Conservation (phyloP, 371 early-diverging fungal genomes). For the Mucor sp. region DNA sequence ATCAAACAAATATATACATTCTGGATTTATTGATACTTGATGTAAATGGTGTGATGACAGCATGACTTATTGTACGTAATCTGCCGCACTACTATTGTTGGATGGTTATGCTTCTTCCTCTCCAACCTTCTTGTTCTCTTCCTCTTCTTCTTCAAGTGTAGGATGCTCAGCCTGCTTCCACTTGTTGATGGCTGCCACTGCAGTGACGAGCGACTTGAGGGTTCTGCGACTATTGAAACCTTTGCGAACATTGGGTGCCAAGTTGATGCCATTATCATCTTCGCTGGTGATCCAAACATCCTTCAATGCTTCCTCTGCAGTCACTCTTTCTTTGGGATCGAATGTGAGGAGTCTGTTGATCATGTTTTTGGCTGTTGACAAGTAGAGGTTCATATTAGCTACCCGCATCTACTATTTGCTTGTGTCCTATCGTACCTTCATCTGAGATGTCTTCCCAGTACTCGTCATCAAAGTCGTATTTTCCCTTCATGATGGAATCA, state of each 20-base stretch:
- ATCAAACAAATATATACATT: too few species aligned
- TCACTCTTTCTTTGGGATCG: slow-evolving; percentile 68
- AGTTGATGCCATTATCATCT: slow-evolving; percentile 18
- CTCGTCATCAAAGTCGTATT: slow-evolving; percentile 72
- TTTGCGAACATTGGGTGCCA: slow-evolving; percentile 35
- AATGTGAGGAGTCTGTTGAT: slow-evolving; percentile 69
- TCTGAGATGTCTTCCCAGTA: slow-evolving; percentile 79
- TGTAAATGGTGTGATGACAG: too few species aligned
- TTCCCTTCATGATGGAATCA: slow-evolving; percentile 61
- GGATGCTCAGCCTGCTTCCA: slow-evolving; percentile 5
- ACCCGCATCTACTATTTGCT: background rate
- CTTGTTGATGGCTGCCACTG: slow-evolving; percentile 24
- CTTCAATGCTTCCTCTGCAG: slow-evolving; percentile 71
- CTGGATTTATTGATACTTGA: background rate
- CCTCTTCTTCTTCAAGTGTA: background rate
- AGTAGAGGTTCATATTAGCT: background rate
- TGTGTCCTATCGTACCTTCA: slow-evolving; percentile 37
- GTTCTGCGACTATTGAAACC: slow-evolving; percentile 30
- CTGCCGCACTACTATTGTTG: too few species aligned
- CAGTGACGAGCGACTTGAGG: slow-evolving; percentile 27
- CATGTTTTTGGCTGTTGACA: slow-evolving; percentile 72
- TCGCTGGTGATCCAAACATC: slow-evolving; percentile 65
- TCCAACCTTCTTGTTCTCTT: background rate
- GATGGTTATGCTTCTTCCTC: background rate
- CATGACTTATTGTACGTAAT: too few species aligned